These are phyloP conservation scores for Rauvolfia tetraphylla DNA, from an alignment of 257 asterid genomes.

Conservation along the genomic window DNA sequence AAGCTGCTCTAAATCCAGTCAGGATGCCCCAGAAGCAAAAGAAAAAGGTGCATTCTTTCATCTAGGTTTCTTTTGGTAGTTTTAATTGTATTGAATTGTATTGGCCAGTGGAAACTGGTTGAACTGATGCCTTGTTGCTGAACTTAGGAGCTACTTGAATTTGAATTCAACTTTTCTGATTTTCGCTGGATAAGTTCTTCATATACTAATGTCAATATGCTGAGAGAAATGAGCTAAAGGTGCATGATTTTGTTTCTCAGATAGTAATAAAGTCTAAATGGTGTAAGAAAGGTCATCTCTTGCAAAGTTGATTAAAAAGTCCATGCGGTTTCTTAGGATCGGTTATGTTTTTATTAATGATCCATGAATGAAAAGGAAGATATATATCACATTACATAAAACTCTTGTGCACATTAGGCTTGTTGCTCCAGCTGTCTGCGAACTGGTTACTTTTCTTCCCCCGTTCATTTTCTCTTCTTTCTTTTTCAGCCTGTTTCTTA, in stretches of 20 bases:
- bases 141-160: neutral
- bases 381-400: neutral
- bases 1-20: constrained; percentile 58
- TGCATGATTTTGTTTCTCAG: neutral
- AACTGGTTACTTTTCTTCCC: constrained; percentile 19
- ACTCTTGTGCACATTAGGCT: neutral
- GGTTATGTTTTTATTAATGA: neutral
- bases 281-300: neutral
- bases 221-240: neutral
- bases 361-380: neutral
- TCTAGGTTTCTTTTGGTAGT: neutral
- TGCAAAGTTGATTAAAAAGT: no score
- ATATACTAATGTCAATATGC: neutral
- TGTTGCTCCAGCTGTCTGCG: neutral
- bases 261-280: neutral
- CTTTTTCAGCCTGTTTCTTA: constrained; percentile 85
- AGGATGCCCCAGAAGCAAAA: constrained; percentile 79
- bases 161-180: neutral
- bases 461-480: constrained; percentile 4
- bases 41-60: constrained; percentile 49
- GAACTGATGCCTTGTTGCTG: neutral
- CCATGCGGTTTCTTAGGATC: neutral
- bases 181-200: neutral
- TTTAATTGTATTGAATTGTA: constrained; percentile 1
- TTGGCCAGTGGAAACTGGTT: neutral